Evolutionary conservation across 768 basidiomycete genomes (phyloP).

Genomic region (Mycena capillaripes): DNA sequence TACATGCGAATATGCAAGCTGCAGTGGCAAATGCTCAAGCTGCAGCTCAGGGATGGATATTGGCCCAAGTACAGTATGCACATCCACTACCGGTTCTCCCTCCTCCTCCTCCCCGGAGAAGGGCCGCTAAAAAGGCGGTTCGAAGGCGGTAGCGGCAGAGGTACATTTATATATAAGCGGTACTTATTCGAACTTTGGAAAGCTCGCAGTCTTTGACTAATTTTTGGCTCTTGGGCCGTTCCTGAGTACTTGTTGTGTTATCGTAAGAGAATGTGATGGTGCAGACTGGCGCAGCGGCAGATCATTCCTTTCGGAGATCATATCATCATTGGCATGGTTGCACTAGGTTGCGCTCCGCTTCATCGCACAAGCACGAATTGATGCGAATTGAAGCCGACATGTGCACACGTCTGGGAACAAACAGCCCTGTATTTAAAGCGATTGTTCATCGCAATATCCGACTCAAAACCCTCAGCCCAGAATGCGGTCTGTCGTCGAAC

Average conservation of each 20-base stretch:
- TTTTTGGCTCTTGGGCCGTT: no score
- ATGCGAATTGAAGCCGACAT: background rate
- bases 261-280: no score
- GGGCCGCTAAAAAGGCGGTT: background rate
- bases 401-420: background rate
- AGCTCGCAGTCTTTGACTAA: no score
- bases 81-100: background rate
- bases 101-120: constrained; percentile 20
- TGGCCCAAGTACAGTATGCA: constrained; percentile 15
- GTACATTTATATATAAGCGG: background rate
- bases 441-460: background rate
- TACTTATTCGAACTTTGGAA: no score
- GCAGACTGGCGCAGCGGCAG: no score
- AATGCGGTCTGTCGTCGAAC: background rate
- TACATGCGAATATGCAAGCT: constrained; percentile 11
- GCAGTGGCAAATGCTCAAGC: constrained; percentile 18
- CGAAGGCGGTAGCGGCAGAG: constrained; percentile 13
- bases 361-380: background rate
- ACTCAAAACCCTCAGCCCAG: background rate
- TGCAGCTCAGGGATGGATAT: constrained; percentile 22
- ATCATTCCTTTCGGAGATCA: no score
- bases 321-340: no score
- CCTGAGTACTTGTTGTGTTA: no score
- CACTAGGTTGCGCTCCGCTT: no score
- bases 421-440: background rate